Percentiles rank a stretch among this genome's conserved stretches.
phyloP scores from a whole-genome alignment of 345 rosid species.

The Bruguiera parviflora region DNA sequence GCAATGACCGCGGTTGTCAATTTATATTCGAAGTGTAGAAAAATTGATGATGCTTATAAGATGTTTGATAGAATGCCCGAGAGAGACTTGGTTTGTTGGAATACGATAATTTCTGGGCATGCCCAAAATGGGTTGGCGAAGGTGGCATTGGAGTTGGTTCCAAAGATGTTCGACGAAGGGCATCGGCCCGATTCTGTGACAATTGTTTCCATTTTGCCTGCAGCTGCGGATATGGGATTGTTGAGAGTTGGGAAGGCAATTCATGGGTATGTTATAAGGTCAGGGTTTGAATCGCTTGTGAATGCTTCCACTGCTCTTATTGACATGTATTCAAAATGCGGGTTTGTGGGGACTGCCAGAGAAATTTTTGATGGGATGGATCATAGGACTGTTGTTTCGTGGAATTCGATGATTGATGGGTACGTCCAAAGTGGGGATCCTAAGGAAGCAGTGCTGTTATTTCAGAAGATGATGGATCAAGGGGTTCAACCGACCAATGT shows the following conservation, averaged over 20 bases:
- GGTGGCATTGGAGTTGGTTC: constrained; percentile 54
- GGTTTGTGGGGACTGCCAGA: constrained; percentile 21
- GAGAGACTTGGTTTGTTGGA: constrained; percentile 83
- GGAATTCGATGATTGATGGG: constrained; percentile 34
- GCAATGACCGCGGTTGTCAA: constrained; percentile 72
- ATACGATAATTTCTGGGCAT: constrained; percentile 71
- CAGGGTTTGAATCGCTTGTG: constrained; percentile 20
- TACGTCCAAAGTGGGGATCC: constrained; percentile 24
- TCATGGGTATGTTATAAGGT: constrained; percentile 25
- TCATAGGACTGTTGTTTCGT: constrained; percentile 22
- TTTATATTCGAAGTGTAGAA: constrained; percentile 65
- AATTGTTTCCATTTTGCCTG: constrained; percentile 25
- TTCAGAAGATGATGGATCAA: constrained; percentile 27
- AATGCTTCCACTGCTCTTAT: constrained; percentile 22
- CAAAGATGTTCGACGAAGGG: constrained; percentile 52
- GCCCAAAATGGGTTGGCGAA: constrained; percentile 65
- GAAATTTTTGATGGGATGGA: constrained; percentile 27
- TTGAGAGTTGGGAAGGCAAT: constrained; percentile 24
- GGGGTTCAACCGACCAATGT: constrained; percentile 27
- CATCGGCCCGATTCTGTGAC: constrained; percentile 24
- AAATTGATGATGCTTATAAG: constrained; percentile 56
- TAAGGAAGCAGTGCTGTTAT: constrained; percentile 23
- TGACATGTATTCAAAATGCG: constrained; percentile 32
- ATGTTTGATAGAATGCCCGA: constrained; percentile 84
- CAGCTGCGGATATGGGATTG: constrained; percentile 13